Base-by-base conservation (phyloP, 768 basidiomycete species). In the Inosperma sp. region DNA sequence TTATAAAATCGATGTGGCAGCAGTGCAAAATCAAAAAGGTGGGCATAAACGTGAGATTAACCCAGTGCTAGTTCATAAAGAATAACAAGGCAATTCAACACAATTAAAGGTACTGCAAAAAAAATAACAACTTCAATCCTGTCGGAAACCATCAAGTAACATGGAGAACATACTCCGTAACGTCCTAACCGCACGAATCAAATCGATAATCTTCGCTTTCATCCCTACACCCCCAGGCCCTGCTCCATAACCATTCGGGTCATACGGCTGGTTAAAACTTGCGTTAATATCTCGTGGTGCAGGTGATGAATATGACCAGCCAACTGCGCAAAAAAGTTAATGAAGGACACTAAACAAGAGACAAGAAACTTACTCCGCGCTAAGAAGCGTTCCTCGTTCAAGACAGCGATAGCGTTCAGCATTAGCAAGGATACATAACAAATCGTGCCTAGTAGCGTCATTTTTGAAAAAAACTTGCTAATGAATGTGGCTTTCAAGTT, bases 321-420 rank as follows among this genome's bases (percentile, higher is more conserved):
- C 94, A 66, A 96, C 94, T 95, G 60, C 33, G 51, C 33, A 49
- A 55, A 31, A 34, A 51, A 67, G 56, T 41, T 48, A 51, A 31
- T 29, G 29, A 30, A 45, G 16, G 43, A 27, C 39, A 21, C 23
- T 30, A 19, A 23, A 42, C 33, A 44, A 49, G 34, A 49, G 22
- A 51, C 51, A 7, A 42, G 33, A 42, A 51, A 78, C 87, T 59
- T 64, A 95, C 93, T 93, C 65, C 85, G 77, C 17, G 93, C 87
- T 49, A 99, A 83, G 70, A 99, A 99, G 6, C 95, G 81, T 60
- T 99, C 95, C 69, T 99, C 95, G 62, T 84, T 95, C 55, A 99
- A 77, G 51, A 99, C 85, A 7, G 95, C 95, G 67, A 98, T 82
- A 37, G 93, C 91, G 67, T 99, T 98, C 60, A 93, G 82, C 64